phyloP scores from a whole-genome alignment of 1,284 basidiomycete genomes.

The Puccinia triticina region DNA sequence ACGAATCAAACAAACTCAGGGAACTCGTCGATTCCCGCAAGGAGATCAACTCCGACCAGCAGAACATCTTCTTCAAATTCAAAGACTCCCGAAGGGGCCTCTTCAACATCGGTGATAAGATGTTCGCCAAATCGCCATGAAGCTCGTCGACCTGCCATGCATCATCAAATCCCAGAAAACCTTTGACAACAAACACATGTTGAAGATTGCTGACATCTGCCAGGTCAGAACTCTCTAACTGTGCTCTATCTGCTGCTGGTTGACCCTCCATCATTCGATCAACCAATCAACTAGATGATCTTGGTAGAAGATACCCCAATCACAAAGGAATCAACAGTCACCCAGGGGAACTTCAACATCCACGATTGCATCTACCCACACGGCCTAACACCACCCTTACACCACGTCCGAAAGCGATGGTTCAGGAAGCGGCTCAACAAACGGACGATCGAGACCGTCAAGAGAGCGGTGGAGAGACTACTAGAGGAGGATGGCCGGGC shows the following conservation, averaged over 20 bases:
- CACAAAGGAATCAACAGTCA: slow-evolving; percentile 66
- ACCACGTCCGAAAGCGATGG: slow-evolving; percentile 85
- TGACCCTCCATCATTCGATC: background rate
- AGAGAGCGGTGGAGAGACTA: slow-evolving; percentile 91
- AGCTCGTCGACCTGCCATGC: slow-evolving; percentile 93
- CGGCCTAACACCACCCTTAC: slow-evolving; percentile 90
- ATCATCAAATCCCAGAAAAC: slow-evolving; percentile 97
- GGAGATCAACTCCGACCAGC: slow-evolving; percentile 67
- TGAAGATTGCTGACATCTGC: slow-evolving; percentile 98
- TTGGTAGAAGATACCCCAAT: slow-evolving; percentile 75
- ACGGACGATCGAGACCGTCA: slow-evolving; percentile 93
- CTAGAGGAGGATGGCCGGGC: slow-evolving; percentile 83
- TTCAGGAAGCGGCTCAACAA: slow-evolving; percentile 88
- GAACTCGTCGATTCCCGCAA: slow-evolving; percentile 71
- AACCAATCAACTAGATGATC: slow-evolving; percentile 71
- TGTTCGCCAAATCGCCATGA: slow-evolving; percentile 86
- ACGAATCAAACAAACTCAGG: slow-evolving; percentile 67
- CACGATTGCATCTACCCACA: slow-evolving; percentile 98
- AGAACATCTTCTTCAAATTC: slow-evolving; percentile 97
- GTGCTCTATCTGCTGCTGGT: background rate
- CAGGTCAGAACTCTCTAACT: no score
- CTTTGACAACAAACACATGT: slow-evolving; percentile 85
- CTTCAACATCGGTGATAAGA: slow-evolving; percentile 80
- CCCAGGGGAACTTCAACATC: slow-evolving; percentile 74
- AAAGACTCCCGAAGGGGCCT: slow-evolving; percentile 91